Conservation (phyloP, 2,329 filamentous ascomycete genomes). For the Xylariales sp. region DNA sequence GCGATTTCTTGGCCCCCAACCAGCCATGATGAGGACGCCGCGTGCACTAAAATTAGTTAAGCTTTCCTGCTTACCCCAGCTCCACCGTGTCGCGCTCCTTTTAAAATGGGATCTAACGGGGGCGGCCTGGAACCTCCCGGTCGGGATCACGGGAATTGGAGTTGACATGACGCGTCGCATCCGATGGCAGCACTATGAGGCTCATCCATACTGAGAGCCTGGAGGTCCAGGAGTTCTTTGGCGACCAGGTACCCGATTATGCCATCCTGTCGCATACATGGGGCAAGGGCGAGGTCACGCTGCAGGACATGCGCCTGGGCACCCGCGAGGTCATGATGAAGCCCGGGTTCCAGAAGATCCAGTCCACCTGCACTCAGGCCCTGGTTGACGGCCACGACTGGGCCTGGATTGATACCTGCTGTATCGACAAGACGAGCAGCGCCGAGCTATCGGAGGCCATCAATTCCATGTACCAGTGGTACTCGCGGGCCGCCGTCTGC, state of each 20-base stretch:
- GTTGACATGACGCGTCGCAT: too few relatives aligned
- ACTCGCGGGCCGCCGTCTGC: slow-evolving; percentile 19
- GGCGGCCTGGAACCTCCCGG: too few relatives aligned
- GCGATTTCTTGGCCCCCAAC: too few relatives aligned
- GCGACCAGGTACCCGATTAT: neutral
- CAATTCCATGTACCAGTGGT: slow-evolving; percentile 4
- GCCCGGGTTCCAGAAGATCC: neutral
- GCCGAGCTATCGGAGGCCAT: neutral
- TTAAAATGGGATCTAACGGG: too few relatives aligned
- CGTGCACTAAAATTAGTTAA: too few relatives aligned
- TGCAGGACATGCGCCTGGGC: neutral
- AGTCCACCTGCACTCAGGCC: neutral
- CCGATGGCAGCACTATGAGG: neutral
- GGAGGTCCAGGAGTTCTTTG: neutral
- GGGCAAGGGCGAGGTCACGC: slow-evolving; percentile 1
- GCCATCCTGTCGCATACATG: slow-evolving; percentile 1
- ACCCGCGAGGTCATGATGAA: neutral
- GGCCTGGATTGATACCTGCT: slow-evolving; percentile 1
- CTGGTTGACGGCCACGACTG: neutral
- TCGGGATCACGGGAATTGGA: too few relatives aligned
- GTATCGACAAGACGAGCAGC: neutral
- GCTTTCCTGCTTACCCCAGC: too few relatives aligned
- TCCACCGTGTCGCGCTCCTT: too few relatives aligned
- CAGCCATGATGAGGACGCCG: too few relatives aligned
- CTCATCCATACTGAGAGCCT: neutral